Conservation (phyloP, 2,329 filamentous ascomycete species). For the Lecanicillium sp. region DNA sequence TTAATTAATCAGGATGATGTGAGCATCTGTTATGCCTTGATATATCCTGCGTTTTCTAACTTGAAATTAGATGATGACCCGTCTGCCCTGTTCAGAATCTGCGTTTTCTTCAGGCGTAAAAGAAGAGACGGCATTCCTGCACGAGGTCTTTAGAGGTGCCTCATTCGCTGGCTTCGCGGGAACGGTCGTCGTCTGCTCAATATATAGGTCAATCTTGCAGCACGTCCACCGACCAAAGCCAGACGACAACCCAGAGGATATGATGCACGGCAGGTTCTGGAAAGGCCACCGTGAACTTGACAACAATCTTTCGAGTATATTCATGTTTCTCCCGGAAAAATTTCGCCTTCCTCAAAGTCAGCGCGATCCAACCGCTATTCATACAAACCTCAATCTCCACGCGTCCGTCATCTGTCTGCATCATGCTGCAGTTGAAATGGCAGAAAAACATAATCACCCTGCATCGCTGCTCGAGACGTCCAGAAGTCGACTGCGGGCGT, state of each 20-base stretch:
- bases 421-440: conserved; percentile 78
- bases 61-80: conserved; percentile 54
- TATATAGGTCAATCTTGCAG: conserved; percentile 74
- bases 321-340: conserved; percentile 68
- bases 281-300: conserved; percentile 76
- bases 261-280: conserved; percentile 75
- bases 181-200: conserved; percentile 62
- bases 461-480: conserved; percentile 59
- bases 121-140: conserved; percentile 54
- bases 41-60: background rate
- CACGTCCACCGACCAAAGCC: conserved; percentile 68
- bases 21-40: conserved; percentile 10
- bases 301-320: conserved; percentile 67
- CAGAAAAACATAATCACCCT: conserved; percentile 61
- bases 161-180: conserved; percentile 64
- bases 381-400: conserved; percentile 82
- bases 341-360: conserved; percentile 64
- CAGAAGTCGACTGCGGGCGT: conserved; percentile 64
- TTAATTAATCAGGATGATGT: conserved; percentile 66
- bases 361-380: conserved; percentile 64
- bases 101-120: conserved; percentile 61
- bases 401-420: conserved; percentile 83
- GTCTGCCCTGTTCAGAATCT: conserved; percentile 72
- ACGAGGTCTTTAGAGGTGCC: conserved; percentile 53
- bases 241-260: conserved; percentile 64